Conservation (phyloP, 2,329 filamentous ascomycete species). For the Xylariaceae sp. region DNA sequence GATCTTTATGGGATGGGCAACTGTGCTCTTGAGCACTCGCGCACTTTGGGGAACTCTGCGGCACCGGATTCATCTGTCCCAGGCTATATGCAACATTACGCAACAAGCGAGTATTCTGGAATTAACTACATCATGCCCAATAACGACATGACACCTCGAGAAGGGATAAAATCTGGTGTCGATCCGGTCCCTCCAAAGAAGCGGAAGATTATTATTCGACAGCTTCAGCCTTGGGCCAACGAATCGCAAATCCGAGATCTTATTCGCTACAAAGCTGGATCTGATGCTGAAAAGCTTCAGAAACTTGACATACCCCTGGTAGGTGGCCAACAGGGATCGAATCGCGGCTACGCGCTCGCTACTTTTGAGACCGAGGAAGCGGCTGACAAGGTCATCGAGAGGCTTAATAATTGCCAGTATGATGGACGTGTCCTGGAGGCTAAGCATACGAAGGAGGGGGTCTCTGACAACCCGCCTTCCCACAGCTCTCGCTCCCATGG, state of each 20-base stretch:
- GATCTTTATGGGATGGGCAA: constrained; percentile 5
- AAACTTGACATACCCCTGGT: constrained; percentile 38
- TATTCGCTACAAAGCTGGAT: constrained; percentile 37
- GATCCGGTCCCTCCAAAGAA: constrained; percentile 33
- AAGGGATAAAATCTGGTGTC: constrained; percentile 1
- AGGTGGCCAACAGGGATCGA: constrained; percentile 29
- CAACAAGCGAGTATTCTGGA: constrained; percentile 29
- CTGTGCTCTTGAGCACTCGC: constrained; percentile 6
- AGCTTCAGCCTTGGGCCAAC: constrained; percentile 35
- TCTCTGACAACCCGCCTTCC: constrained; percentile 33
- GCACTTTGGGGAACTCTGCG: background rate
- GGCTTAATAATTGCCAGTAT: constrained; percentile 38
- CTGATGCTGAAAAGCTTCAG: constrained; percentile 36
- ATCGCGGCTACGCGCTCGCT: constrained; percentile 39
- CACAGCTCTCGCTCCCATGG: constrained; percentile 17
- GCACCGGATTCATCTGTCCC: constrained; percentile 16
- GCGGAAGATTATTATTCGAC: constrained; percentile 43
- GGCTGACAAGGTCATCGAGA: constrained; percentile 36
- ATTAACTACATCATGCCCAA: constrained; percentile 29
- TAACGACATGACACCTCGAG: constrained; percentile 9
- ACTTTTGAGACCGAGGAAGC: constrained; percentile 39
- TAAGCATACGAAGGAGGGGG: constrained; percentile 39
- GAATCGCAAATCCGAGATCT: constrained; percentile 38
- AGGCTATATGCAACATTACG: constrained; percentile 28
- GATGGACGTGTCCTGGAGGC: constrained; percentile 36